Evolutionary conservation across 164 flowering plant genomes (phyloP), one percentile per base, ranked within the genome.

Genomic region (Nelumbo lutea): DNA sequence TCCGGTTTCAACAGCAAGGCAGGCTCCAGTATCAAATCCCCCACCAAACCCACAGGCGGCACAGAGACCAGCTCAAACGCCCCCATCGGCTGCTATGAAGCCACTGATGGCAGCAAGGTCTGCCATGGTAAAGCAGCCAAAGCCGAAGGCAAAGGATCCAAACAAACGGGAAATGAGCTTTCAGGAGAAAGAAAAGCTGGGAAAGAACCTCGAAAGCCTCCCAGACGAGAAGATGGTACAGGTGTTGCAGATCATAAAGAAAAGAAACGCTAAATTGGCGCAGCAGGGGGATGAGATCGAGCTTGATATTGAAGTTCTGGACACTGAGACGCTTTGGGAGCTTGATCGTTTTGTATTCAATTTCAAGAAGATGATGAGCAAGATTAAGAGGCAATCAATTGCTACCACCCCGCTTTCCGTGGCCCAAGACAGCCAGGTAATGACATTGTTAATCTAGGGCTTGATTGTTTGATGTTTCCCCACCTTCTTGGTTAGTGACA

Each of bases 311-410:
- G 95, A 86, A 72, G 84, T 77, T 2, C 70, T 89, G 2, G 97
- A 89, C 64, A 83, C 69, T 0, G 95, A 91, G 67, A 91, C 97
- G 0, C 82, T 91, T 15, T 91, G 95, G 97, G 95, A 91, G 69
- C 85, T 91, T 48, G 94, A 91, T 78, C 73, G 94, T 39, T 85
- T 87, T 63, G 93, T 86, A 41, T 73, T 78, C 40, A 82, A 87
- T 62, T 86, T 77, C 75, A 89, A 84, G 79, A 88, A 87, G 74
- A 71, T 76, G 85, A 72, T 78, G 68, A 86, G 86, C 75, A 90
- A 87, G 87, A 74, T 86, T 1, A 85, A 75, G 79, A 79, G 85
- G 66, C 88, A 86, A 64, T 83, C 81, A 0, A 65, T 80, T 38
- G 70, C 80, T 56, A 76, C 61, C 39, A 78, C 79, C 52, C 77